phyloP scores from a whole-genome alignment of 1,139 yeast species.

The Petasospora rhodanensis region DNA sequence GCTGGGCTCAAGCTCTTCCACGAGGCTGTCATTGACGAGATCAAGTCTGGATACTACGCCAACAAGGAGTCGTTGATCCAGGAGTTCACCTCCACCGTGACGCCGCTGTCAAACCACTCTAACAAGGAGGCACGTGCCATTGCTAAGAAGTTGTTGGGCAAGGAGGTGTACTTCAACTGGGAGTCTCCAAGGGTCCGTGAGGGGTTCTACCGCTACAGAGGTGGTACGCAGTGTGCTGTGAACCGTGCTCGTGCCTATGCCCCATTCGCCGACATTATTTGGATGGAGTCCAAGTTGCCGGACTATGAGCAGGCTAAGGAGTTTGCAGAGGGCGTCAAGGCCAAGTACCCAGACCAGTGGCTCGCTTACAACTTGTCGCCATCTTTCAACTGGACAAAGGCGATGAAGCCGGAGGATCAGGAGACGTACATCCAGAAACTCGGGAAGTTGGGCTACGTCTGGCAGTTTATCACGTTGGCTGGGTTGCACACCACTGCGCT shows the following conservation, averaged over 20 bases:
- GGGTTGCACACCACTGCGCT: constrained; percentile 96
- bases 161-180: constrained; percentile 91
- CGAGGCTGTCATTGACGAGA: constrained; percentile 87
- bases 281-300: constrained; percentile 99
- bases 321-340: constrained; percentile 87
- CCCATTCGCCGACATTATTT: constrained; percentile 91
- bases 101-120: constrained; percentile 72
- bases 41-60: constrained; percentile 52
- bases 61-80: constrained; percentile 65
- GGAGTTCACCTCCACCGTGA: constrained; percentile 63
- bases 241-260: constrained; percentile 96
- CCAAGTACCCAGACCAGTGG: constrained; percentile 85
- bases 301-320: constrained; percentile 92
- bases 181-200: constrained; percentile 94
- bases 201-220: constrained; percentile 94
- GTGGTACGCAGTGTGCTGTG: constrained; percentile 97
- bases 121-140: constrained; percentile 76
- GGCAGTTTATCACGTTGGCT: constrained; percentile 98
- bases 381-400: constrained; percentile 96
- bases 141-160: constrained; percentile 74
- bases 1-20: constrained; percentile 88
- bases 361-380: constrained; percentile 94
- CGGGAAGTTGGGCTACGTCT: constrained; percentile 86
- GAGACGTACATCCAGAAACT: constrained; percentile 85
- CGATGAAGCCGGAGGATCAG: constrained; percentile 85